phyloP scores from a whole-genome alignment of 805 yeast genomes.

The Yamadazyma philogaea region DNA sequence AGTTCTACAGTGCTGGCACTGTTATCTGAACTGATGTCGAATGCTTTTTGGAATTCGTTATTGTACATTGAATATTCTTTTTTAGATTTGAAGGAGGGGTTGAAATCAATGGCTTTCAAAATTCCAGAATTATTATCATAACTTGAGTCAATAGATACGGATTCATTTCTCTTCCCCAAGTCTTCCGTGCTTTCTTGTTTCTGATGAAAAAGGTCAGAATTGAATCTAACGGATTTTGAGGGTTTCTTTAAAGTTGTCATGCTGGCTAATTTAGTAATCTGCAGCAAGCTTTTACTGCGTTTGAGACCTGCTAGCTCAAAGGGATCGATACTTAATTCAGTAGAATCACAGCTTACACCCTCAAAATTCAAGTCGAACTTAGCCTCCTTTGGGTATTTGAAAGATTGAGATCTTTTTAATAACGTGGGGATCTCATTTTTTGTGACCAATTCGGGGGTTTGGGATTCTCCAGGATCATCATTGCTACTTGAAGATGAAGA shows the following conservation, averaged over 20 bases:
- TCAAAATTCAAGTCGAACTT: not conserved
- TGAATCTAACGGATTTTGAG: conserved; percentile 6
- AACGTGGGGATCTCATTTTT: conserved; percentile 4
- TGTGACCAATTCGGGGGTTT: conserved; percentile 3
- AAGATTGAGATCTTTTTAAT: conserved; percentile 6
- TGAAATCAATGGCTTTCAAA: not conserved
- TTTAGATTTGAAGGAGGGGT: not conserved
- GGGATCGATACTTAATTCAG: conserved; percentile 21
- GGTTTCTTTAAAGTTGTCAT: conserved; percentile 7
- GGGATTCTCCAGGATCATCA: not conserved
- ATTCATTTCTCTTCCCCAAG: not conserved
- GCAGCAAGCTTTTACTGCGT: conserved; percentile 16
- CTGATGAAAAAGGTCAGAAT: conserved; percentile 2
- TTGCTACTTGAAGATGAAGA: not conserved
- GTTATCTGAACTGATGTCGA: conserved; percentile 1
- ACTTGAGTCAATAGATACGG: not conserved
- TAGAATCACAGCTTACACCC: conserved; percentile 3
- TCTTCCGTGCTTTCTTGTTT: not conserved
- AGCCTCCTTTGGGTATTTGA: conserved; percentile 4
- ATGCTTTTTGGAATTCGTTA: conserved; percentile 3
- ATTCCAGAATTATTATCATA: conserved; percentile 3
- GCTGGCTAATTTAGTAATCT: conserved; percentile 10
- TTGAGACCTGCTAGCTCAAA: conserved; percentile 17
- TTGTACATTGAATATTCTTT: conserved; percentile 2
- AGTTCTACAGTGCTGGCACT: not conserved